phyloP scores from a whole-genome alignment of 805 yeast genomes.

The Myxozyma nipponensis region DNA sequence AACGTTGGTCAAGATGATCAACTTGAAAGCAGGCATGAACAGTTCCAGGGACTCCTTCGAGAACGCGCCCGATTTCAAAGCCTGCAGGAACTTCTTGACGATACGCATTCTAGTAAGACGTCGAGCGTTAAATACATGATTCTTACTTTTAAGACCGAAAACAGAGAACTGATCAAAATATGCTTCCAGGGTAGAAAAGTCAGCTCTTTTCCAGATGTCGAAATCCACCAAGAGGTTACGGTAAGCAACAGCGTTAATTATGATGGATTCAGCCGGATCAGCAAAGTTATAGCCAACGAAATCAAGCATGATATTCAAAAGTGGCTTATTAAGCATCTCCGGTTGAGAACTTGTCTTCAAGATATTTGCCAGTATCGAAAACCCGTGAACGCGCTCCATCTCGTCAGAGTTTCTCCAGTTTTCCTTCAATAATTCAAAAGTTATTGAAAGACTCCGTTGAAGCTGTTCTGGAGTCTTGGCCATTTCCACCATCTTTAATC shows the following conservation, averaged over 20 bases:
- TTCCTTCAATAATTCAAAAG: slow-evolving; percentile 45
- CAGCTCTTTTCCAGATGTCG: slow-evolving; percentile 50
- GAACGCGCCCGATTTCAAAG: slow-evolving; percentile 44
- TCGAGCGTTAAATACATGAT: slow-evolving; percentile 47
- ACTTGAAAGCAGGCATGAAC: slow-evolving; percentile 41
- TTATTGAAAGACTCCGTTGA: slow-evolving; percentile 39
- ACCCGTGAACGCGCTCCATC: slow-evolving; percentile 59
- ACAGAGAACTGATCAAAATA: slow-evolving; percentile 57
- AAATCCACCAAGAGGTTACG: slow-evolving; percentile 58
- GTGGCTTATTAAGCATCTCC: slow-evolving; percentile 36
- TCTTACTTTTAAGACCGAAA: slow-evolving; percentile 50
- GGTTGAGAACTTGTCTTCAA: slow-evolving; percentile 46
- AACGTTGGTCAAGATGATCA: slow-evolving; percentile 46
- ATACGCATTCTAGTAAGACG: slow-evolving; percentile 52
- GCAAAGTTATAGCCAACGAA: slow-evolving; percentile 55
- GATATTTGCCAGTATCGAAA: slow-evolving; percentile 53
- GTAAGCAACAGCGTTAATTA: slow-evolving; percentile 56
- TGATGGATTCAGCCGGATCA: slow-evolving; percentile 53
- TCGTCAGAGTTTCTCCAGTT: slow-evolving; percentile 54
- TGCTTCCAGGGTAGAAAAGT: slow-evolving; percentile 47
- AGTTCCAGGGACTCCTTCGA: slow-evolving; percentile 40
- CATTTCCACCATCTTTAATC: slow-evolving; percentile 47
- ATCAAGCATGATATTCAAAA: slow-evolving; percentile 48
- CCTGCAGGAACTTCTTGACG: slow-evolving; percentile 47
- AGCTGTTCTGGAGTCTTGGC: slow-evolving; percentile 40